These are phyloP conservation scores for Xanthoconium stramineum DNA, from an alignment of 768 basidiomycete species.

Conservation along the genomic window DNA sequence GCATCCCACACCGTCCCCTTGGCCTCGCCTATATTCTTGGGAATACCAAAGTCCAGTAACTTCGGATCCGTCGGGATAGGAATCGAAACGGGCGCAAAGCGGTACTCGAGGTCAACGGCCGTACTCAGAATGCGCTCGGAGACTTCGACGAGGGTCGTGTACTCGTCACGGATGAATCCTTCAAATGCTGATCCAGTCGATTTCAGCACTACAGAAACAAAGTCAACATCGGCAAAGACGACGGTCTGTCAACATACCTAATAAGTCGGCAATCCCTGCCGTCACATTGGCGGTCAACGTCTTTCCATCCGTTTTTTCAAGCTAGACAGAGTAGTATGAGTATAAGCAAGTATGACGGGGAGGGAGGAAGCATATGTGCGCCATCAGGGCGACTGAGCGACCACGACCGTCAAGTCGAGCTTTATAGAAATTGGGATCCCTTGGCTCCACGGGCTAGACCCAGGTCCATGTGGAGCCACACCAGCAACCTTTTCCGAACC, in stretches of 20 bases:
- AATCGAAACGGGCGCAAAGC: constrained; percentile 50
- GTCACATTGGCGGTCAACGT: constrained; percentile 59
- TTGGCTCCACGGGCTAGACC: constrained; percentile 25
- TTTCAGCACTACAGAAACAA: constrained; percentile 66
- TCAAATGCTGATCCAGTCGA: constrained; percentile 84
- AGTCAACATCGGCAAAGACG: neutral
- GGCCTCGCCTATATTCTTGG: constrained; percentile 30
- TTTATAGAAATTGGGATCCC: constrained; percentile 14
- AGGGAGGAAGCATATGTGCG: neutral
- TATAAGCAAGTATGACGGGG: neutral
- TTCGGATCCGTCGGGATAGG: constrained; percentile 47
- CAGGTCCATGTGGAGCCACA: constrained; percentile 20
- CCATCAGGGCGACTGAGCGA: neutral
- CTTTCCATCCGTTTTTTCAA: constrained; percentile 70
- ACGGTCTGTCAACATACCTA: constrained; percentile 49
- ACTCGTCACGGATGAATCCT: constrained; percentile 79
- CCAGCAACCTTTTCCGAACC: neutral
- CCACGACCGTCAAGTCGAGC: neutral
- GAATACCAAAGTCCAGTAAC: constrained; percentile 48
- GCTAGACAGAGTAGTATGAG: constrained; percentile 30
- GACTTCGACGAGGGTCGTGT: constrained; percentile 82
- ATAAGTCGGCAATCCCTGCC: constrained; percentile 72
- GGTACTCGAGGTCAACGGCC: constrained; percentile 73
- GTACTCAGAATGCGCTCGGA: constrained; percentile 91
- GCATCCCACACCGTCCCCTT: constrained; percentile 61